Evolutionary conservation across 2,329 filamentous ascomycete species (phyloP), one percentile per base, ranked within the genome.

Genomic region (Arthrobotrys pseudoclavata): DNA sequence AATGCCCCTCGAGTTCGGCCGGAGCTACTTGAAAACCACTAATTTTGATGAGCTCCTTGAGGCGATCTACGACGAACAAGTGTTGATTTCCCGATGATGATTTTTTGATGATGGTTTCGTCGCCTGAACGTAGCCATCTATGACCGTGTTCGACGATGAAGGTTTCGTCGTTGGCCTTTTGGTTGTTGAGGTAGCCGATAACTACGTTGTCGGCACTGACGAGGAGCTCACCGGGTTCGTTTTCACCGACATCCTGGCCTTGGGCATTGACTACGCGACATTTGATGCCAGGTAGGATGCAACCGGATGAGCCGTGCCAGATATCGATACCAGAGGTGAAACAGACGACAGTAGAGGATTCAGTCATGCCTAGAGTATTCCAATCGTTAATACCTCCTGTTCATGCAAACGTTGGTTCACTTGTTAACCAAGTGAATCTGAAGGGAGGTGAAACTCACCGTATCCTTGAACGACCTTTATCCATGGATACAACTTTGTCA

Each of bases 151-250:
- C 86, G 79, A 94, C 90, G 0, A 90, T 86, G 81, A 93, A 97
- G 0, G 94, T 96, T 82, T 96, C 93, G 63, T 88, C 86, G 20
- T 90, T 96, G 2, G 94, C 93, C 81, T 92, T 91, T 52, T 92
- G 90, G 82, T 97, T 97, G 84, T 96, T 91, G 66, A 97, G 85
- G 81, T 97, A 97, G 0, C 94, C 94, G 0, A 97, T 84, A 0
- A 92, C 90, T 0, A 96, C 88, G 0, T 90, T 90, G 0, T 93
- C 94, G 0, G 89, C 89, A 82, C 93, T 92, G 22, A 97, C 88
- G 18, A 92, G 86, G 13, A 97, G 87, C 83, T 97, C 94, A 40
- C 94, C 94, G 0, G 91, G 92, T 78, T 95, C 89, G 80, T 92
- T 90, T 6, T 85, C 87, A 0, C 88, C 91, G 69, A 96, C 87